Evolutionary conservation across 768 basidiomycete species (phyloP).

Genomic region (Mycena galopus): DNA sequence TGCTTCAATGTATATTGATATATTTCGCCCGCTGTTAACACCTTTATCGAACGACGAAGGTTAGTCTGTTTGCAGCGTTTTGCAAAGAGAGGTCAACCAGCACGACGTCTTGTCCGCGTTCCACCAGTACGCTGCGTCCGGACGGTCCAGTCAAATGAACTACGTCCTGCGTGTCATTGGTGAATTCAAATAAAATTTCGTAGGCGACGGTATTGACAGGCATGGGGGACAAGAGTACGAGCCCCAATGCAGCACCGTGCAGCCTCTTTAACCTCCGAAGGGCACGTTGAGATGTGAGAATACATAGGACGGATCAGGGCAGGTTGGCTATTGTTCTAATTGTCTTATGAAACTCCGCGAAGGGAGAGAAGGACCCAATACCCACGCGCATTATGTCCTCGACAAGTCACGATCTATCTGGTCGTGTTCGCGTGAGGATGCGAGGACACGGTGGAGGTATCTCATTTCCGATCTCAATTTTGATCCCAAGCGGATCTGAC

Average conservation of each 20-base stretch:
- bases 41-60: slow-evolving; percentile 33
- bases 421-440: slow-evolving; percentile 4
- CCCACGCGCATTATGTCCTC: slow-evolving; percentile 25
- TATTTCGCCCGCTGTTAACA: slow-evolving; percentile 61
- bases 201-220: slow-evolving; percentile 65
- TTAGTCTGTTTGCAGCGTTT: slow-evolving; percentile 15
- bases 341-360: slow-evolving; percentile 32
- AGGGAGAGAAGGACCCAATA: slow-evolving; percentile 20
- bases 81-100: slow-evolving; percentile 28
- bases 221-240: slow-evolving; percentile 43
- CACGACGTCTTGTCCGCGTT: slow-evolving; percentile 28
- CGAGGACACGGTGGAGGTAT: slow-evolving; percentile 14
- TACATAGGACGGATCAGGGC: slow-evolving; percentile 28
- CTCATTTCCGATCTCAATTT: background rate
- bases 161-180: slow-evolving; percentile 59
- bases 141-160: slow-evolving; percentile 46
- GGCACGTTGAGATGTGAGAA: slow-evolving; percentile 33
- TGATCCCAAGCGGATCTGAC: background rate
- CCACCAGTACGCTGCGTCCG: slow-evolving; percentile 21
- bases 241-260: background rate
- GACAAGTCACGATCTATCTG: slow-evolving; percentile 22
- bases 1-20: slow-evolving; percentile 64
- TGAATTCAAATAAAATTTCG: slow-evolving; percentile 65
- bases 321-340: slow-evolving; percentile 43
- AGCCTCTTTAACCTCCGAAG: slow-evolving; percentile 30